A percentile compares a stretch with the other conserved stretches of the same genome.
These are phyloP conservation scores for Arthrobotrys musiformis DNA, from an alignment of 2,329 filamentous ascomycete genomes.

Conservation along the genomic window DNA sequence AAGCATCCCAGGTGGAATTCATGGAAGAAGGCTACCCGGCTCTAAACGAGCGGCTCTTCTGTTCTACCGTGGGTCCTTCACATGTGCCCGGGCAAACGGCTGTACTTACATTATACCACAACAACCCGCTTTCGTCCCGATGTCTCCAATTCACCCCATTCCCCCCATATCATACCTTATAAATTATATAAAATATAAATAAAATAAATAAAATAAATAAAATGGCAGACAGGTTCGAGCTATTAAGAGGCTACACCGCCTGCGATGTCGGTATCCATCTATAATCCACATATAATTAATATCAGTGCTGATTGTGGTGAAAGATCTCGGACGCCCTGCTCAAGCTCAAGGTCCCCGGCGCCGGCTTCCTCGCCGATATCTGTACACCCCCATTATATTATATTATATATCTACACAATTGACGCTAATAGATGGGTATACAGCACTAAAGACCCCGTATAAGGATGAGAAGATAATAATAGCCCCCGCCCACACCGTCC, in stretches of 20 bases:
- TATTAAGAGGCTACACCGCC: constrained; percentile 42
- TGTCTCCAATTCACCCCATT: not conserved
- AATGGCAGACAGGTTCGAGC: constrained; percentile 35
- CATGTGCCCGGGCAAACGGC: constrained; percentile 18
- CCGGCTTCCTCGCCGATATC: constrained; percentile 75
- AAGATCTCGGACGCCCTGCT: constrained; percentile 78
- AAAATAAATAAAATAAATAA: not conserved
- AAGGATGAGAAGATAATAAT: constrained; percentile 63
- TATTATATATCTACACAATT: not conserved
- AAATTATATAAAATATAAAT: too few relatives aligned
- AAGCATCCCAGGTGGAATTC: not conserved
- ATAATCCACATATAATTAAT: too few relatives aligned
- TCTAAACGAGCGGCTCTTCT: constrained; percentile 48
- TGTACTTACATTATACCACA: not conserved
- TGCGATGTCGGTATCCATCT: constrained; percentile 31
- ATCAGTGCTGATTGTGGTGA: not conserved
- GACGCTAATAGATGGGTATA: too few relatives aligned
- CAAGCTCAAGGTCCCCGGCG: constrained; percentile 74
- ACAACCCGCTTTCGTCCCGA: not conserved
- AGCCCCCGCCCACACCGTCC: constrained; percentile 71
- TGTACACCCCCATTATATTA: constrained; percentile 62
- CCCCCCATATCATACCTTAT: too few relatives aligned
- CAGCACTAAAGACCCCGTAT: too few relatives aligned
- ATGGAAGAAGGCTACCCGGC: constrained; percentile 3
- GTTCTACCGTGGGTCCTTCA: too few relatives aligned